Base-by-base conservation (phyloP, 2,329 filamentous ascomycete genomes). In the Diaporthe sp. region DNA sequence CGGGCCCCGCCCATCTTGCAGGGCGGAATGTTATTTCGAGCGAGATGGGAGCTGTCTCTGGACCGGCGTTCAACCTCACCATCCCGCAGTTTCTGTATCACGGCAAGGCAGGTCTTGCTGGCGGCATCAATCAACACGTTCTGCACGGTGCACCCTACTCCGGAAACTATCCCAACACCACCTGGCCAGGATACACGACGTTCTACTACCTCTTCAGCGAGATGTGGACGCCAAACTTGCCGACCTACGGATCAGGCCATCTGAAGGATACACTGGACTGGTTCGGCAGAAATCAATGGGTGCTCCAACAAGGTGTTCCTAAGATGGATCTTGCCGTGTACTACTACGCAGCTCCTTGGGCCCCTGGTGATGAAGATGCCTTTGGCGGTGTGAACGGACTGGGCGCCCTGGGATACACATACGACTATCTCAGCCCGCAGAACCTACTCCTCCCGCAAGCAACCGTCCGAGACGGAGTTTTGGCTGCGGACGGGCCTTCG, bases 171-270 rank as follows among this genome's bases (percentile, higher is more conserved):
- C 77, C 78, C 0, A 83, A 85, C 65, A 88, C 87, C 0, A 88
- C 87, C 0, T 89, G 87, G 86, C 87, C 87, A 0, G 85, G 84
- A 0, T 86, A 83, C 69, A 84, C 83, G 0, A 81, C 86, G 0
- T 88, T 88, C 73, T 73, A 70, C 8, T 88, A 86, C 74, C 53
- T 79, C 0, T 87, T 84, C 71, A 82, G 82, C 0, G 84, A 85
- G n/a, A 81, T 84, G 78, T 82, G 84, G 73, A 80, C 80, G 6
- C 79, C 77, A 0, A 80, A 83, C 9, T 83, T 86, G 65, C 86
- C 86, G 1, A 82, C 80, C 1, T 88, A 84, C 84, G 79, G 82
- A 22, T 80, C 82, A 39, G 83, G 84, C 50, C 69, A 71, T 42
- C 56, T 71, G 42, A 76, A 77, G 7, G 83, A 85, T 19, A 73